Base-by-base conservation (phyloP, 2,329 filamentous ascomycete species). In the Paradendryphiella salina region DNA sequence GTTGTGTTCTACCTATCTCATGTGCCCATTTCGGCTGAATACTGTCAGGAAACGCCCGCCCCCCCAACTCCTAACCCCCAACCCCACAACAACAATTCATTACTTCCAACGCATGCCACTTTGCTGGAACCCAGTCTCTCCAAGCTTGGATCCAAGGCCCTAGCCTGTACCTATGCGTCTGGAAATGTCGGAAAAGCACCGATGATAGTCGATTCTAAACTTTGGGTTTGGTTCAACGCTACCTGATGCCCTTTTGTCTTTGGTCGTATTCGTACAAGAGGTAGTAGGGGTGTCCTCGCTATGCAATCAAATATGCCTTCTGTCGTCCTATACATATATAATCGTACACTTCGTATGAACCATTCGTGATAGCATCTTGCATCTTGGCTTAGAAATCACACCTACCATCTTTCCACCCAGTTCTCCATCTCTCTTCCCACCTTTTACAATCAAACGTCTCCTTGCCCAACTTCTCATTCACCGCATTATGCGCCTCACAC, bases 381-480 rank as follows among this genome's bases (percentile, higher is more conserved):
- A 5, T 7, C 10, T 20, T 7, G 5, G 5, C 6, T 55, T 48
- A 67, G 73, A 68, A 85, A 74, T 83, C 84, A 71, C 85, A 87
- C 49, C 84, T 76, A 15, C 85, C 85, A 77, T 87, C 85, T 70
- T 80, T 83, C 87, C 89, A 96, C 0, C 94, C 94, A 1, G 88
- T 94, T 75, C 88, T 81, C 94, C 94, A 99, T 72, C 94, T 83
- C 80, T 97, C 89, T 73, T 96, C 86, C 93, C 94, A 97, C 65
- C 80, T 83, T 47, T 78, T 79, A 76, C 94, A 99, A 79, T 99
- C 91, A 76, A 99, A 99, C 63, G 82, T 82, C 52, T 83, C 80
- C 81, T 99, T 99, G 41, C 94, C 94, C 62, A 99, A 74, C 78
- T 96, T 97, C 53, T 80, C 79, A 73, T 95, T 95, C 37, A 95